Conservation (phyloP, 2,329 filamentous ascomycete genomes). For the Penicillium sp. region DNA sequence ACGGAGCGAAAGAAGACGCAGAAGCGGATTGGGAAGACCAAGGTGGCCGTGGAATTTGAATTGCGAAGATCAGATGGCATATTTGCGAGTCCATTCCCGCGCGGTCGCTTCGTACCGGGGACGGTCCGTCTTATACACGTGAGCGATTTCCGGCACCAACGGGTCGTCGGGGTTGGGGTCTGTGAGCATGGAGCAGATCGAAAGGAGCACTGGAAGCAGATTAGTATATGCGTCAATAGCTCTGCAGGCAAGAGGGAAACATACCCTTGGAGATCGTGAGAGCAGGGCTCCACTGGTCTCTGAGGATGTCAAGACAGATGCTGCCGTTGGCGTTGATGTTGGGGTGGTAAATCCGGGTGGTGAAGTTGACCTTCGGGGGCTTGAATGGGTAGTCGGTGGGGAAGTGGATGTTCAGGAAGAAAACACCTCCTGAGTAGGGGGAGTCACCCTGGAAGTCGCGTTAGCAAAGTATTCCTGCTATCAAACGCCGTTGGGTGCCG, state of each 20-base stretch:
- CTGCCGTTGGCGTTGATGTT: conserved; percentile 99
- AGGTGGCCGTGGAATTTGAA: no score
- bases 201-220: conserved; percentile 67
- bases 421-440: conserved; percentile 94
- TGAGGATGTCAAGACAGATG: conserved; percentile 95
- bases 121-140: conserved; percentile 99
- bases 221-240: no score
- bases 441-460: conserved; percentile 97
- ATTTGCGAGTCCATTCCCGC: conserved; percentile 97
- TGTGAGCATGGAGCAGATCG: conserved; percentile 99
- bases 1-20: no score
- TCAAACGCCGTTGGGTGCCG: no score
- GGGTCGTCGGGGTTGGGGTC: conserved; percentile 99
- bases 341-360: conserved; percentile 97
- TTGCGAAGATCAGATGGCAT: conserved; percentile 71
- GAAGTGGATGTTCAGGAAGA: conserved; percentile 98
- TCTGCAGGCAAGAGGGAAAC: no score
- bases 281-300: conserved; percentile 98
- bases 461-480: no score
- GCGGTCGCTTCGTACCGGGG: conserved; percentile 92
- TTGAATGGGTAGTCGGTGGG: conserved; percentile 99
- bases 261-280: conserved; percentile 96
- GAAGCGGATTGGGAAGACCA: no score
- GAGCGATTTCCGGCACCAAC: conserved; percentile 95
- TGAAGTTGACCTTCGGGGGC: conserved; percentile 99